Evolutionary conservation across 75 land plant species (phyloP).

Genomic region (Larix kaempferi): DNA sequence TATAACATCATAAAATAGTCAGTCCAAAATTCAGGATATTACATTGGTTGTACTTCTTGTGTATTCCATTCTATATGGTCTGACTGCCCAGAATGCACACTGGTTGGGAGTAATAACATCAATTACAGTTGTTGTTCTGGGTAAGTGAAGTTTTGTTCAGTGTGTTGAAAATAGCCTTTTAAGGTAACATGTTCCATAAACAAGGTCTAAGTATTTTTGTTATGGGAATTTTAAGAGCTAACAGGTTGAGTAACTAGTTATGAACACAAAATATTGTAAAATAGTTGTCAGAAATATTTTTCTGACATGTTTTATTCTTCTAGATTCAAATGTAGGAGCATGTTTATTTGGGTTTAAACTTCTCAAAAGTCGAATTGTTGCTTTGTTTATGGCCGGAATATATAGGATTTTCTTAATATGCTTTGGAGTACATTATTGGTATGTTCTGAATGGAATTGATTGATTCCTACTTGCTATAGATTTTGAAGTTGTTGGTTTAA

Average conservation of each 20-base stretch:
- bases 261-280: neutral
- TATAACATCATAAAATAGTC: too few relatives aligned
- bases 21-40: too few relatives aligned
- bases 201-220: neutral
- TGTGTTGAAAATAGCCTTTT: neutral
- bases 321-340: conserved; percentile 93
- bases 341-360: too few relatives aligned
- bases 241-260: neutral
- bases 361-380: too few relatives aligned
- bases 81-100: conserved; percentile 49
- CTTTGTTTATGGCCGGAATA: too few relatives aligned
- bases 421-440: too few relatives aligned
- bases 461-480: too few relatives aligned
- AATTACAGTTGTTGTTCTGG: conserved; percentile 84
- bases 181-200: neutral
- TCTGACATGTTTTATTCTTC: neutral
- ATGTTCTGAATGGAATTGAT: too few relatives aligned
- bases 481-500: too few relatives aligned
- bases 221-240: neutral
- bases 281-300: neutral
- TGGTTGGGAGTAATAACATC: conserved; percentile 95
- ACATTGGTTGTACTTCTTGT: too few relatives aligned
- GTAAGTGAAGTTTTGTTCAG: conserved; percentile 18
- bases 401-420: too few relatives aligned
- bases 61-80: too few relatives aligned